phyloP scores from a whole-genome alignment of 345 rosid genomes.

The Erysimum cheiranthoides region DNA sequence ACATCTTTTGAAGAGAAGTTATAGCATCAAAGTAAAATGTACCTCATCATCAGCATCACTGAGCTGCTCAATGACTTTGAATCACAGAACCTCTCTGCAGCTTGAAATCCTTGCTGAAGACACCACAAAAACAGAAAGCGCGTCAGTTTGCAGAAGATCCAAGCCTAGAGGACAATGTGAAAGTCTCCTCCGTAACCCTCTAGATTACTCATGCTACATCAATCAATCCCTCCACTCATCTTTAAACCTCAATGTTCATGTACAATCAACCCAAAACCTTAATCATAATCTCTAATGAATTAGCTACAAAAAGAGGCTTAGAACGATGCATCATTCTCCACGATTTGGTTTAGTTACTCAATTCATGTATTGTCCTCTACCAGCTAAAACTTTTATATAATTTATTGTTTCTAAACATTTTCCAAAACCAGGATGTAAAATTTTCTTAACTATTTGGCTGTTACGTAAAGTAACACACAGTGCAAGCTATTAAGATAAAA shows the following conservation, averaged over 20 bases:
- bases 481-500: not conserved
- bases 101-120: slow-evolving; percentile 77
- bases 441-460: too few species aligned
- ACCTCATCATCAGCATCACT: slow-evolving; percentile 93
- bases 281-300: not conserved
- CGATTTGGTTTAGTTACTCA: too few species aligned
- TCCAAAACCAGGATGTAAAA: too few species aligned
- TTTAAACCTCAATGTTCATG: slow-evolving; percentile 1
- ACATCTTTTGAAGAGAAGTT: slow-evolving; percentile 1
- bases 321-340: too few species aligned
- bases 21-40: slow-evolving; percentile 16
- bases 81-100: slow-evolving; percentile 82
- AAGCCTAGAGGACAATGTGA: too few species aligned
- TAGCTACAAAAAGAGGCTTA: not conserved
- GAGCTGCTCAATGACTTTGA: slow-evolving; percentile 77
- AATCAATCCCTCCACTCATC: not conserved
- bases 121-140: slow-evolving; percentile 21
- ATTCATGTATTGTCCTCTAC: too few species aligned
- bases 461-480: not conserved
- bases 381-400: too few species aligned
- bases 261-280: not conserved
- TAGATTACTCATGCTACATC: not conserved
- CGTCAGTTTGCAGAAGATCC: slow-evolving; percentile 18
- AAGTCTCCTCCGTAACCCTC: too few species aligned
- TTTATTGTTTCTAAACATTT: too few species aligned